These are phyloP conservation scores for Pythium aquatile DNA, from an alignment of 352 stramenopile species.

Conservation along the genomic window DNA sequence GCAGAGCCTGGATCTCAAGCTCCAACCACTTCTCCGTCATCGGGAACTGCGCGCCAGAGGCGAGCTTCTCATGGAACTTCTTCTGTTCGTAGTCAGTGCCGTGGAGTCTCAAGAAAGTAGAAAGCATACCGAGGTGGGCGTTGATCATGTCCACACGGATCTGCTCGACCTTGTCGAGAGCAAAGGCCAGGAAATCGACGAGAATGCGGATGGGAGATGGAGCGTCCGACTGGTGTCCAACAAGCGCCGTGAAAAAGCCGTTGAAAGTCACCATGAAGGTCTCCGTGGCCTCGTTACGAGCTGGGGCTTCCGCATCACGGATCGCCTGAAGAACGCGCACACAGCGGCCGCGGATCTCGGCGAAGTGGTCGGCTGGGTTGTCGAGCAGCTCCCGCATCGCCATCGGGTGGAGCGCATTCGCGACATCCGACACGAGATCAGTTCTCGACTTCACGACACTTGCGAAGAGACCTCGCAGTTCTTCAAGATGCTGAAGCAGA, in stretches of 20 bases:
- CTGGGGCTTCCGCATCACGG: constrained; percentile 48
- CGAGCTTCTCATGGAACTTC: constrained; percentile 38
- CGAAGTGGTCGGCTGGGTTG: constrained; percentile 29
- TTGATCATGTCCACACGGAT: constrained; percentile 65
- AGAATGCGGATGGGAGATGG: constrained; percentile 31
- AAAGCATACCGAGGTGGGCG: constrained; percentile 49
- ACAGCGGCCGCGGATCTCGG: constrained; percentile 40
- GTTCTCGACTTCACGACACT: constrained; percentile 24
- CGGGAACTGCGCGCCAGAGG: constrained; percentile 27
- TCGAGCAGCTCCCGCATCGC: constrained; percentile 40
- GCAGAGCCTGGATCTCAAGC: constrained; percentile 36
- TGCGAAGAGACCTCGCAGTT: constrained; percentile 45
- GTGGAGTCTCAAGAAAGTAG: constrained; percentile 53
- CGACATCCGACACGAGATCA: constrained; percentile 39
- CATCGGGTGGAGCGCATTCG: constrained; percentile 33
- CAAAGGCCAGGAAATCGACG: constrained; percentile 66
- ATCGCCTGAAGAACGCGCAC: constrained; percentile 47
- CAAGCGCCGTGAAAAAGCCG: constrained; percentile 25
- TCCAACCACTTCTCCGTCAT: constrained; percentile 54
- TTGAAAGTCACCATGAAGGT: constrained; percentile 37
- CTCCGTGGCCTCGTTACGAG: constrained; percentile 42
- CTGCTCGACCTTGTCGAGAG: constrained; percentile 61
- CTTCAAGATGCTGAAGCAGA: constrained; percentile 47
- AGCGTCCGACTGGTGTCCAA: constrained; percentile 13
- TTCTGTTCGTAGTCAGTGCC: constrained; percentile 68